These are phyloP conservation scores for Rubia balearica DNA, from an alignment of 305 asterid genomes.

Conservation along the genomic window DNA sequence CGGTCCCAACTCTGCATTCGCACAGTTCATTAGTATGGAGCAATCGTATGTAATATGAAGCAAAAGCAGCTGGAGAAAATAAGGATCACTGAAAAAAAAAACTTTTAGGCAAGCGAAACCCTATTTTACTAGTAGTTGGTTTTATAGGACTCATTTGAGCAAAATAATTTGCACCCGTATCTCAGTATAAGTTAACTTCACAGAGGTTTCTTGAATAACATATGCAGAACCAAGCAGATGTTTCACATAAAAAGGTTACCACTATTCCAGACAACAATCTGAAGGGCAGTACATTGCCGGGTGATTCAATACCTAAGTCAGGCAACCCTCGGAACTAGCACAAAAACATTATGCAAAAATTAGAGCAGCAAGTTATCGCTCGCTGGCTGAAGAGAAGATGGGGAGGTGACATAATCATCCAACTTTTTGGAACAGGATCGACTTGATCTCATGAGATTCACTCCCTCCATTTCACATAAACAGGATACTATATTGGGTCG, in stretches of 20 bases:
- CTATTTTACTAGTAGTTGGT: not conserved
- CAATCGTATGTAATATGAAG: not conserved
- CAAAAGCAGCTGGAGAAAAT: not conserved
- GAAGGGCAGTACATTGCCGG: not conserved
- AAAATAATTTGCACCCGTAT: not conserved
- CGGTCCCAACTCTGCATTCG: conserved; percentile 81
- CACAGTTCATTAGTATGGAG: not conserved
- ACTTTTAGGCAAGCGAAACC: not conserved
- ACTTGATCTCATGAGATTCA: not conserved
- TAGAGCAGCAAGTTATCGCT: not conserved
- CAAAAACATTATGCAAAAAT: not conserved
- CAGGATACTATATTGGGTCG: not conserved
- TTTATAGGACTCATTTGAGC: not conserved
- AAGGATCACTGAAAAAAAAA: not conserved
- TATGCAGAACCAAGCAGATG: not conserved
- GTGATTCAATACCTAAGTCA: not conserved
- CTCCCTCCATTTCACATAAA: not conserved
- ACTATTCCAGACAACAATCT: not conserved
- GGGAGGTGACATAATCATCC: not conserved
- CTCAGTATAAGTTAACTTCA: not conserved
- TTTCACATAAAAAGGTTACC: not conserved
- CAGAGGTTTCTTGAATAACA: not conserved
- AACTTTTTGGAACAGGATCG: not conserved
- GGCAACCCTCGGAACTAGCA: not conserved
- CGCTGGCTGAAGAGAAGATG: not conserved